Conservation (phyloP, 768 basidiomycete genomes). For the Mycena chlorophos region DNA sequence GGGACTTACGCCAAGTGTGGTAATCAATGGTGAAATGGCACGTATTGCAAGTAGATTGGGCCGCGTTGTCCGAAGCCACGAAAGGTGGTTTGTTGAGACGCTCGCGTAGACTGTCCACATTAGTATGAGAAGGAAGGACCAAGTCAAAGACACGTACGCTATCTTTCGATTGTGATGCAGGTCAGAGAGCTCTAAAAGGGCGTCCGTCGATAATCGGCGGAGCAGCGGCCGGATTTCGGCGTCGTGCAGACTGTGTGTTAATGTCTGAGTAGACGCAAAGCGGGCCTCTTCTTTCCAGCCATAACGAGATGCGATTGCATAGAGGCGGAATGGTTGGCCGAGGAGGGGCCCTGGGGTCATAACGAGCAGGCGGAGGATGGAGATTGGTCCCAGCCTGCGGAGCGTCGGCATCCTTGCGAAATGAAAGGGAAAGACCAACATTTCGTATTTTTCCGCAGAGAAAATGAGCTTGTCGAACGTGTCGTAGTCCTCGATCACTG, state of each 20-base stretch:
- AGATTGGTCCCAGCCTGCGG: conserved; percentile 44
- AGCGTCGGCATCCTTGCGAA: not conserved
- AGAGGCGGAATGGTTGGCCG: conserved; percentile 52
- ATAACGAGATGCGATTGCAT: conserved; percentile 55
- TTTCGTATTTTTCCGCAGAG: conserved; percentile 70
- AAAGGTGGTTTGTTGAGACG: conserved; percentile 60
- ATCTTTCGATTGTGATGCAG: conserved; percentile 57
- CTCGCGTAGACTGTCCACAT: conserved; percentile 36
- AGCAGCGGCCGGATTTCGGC: conserved; percentile 46
- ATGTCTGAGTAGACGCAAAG: conserved; percentile 53
- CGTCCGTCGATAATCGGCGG: conserved; percentile 46
- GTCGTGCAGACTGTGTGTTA: conserved; percentile 53
- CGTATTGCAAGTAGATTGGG: conserved; percentile 48
- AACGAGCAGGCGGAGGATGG: conserved; percentile 58
- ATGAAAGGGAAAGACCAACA: conserved; percentile 34
- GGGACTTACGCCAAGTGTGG: conserved; percentile 52
- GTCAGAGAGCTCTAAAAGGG: conserved; percentile 55
- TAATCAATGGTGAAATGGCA: conserved; percentile 54
- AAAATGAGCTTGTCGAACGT: conserved; percentile 56
- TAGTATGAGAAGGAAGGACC: not conserved
- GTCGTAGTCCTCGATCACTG: conserved; percentile 50
- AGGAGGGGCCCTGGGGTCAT: conserved; percentile 53
- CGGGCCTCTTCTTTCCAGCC: conserved; percentile 60
- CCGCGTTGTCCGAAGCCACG: conserved; percentile 38
- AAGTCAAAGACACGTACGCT: conserved; percentile 26